Conservation (phyloP, 352 stramenopile genomes). For the Globisporangium alternatum region DNA sequence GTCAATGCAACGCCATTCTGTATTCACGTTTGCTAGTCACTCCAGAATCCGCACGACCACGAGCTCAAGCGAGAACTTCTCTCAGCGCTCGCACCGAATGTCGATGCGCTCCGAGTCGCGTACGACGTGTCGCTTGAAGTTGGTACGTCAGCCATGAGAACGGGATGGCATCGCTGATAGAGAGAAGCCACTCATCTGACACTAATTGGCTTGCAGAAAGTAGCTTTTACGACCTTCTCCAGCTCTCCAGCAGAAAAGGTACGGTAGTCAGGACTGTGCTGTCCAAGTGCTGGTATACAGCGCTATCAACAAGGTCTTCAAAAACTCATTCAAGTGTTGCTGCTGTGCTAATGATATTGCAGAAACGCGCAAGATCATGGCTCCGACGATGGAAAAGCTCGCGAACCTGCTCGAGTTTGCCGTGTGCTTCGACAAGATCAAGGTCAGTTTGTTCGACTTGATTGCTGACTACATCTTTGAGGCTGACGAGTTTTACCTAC, state of each 20-base stretch:
- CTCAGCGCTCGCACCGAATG: slow-evolving; percentile 36
- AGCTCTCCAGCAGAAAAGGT: slow-evolving; percentile 50
- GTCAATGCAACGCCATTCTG: no score
- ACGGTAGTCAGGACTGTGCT: slow-evolving; percentile 3
- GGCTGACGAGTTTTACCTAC: neutral
- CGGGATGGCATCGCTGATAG: neutral
- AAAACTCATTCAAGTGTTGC: neutral
- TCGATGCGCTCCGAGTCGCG: slow-evolving; percentile 30
- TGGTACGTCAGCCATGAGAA: slow-evolving; percentile 21
- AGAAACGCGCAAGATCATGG: slow-evolving; percentile 32
- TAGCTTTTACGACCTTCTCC: slow-evolving; percentile 41
- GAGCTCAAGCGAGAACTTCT: slow-evolving; percentile 35
- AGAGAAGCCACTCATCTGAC: neutral
- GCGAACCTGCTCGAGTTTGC: slow-evolving; percentile 52
- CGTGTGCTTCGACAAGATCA: slow-evolving; percentile 52
- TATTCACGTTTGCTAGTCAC: slow-evolving; percentile 21
- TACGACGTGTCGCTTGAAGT: slow-evolving; percentile 44
- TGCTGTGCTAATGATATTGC: neutral
- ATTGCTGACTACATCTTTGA: neutral
- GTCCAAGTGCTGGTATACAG: neutral
- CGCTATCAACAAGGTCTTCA: neutral
- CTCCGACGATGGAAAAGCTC: slow-evolving; percentile 46
- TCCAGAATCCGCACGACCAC: slow-evolving; percentile 32
- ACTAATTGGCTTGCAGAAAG: slow-evolving; percentile 20
- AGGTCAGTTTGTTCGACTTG: slow-evolving; percentile 16